phyloP scores from a whole-genome alignment of 306 rosid genomes.

The Dryas drummondii region DNA sequence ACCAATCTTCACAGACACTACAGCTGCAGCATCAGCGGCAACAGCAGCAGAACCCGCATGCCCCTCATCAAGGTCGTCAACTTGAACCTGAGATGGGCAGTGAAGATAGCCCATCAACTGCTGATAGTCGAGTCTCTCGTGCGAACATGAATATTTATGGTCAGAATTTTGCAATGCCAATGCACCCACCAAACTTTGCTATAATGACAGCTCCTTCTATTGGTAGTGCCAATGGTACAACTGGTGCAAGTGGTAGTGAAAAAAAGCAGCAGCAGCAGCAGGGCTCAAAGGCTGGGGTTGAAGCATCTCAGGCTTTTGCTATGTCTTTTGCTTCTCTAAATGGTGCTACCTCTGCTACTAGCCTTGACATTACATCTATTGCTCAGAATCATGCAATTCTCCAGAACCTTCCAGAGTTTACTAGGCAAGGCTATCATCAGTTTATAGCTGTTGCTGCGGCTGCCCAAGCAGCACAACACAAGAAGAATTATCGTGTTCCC shows the following conservation, averaged over 20 bases:
- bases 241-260: slow-evolving; percentile 52
- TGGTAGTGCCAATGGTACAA: slow-evolving; percentile 28
- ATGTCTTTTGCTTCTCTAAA: slow-evolving; percentile 74
- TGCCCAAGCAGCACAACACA: slow-evolving; percentile 64
- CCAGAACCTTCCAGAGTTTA: slow-evolving; percentile 41
- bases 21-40: slow-evolving; percentile 56
- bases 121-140: slow-evolving; percentile 69
- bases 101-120: slow-evolving; percentile 87
- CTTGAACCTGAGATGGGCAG: slow-evolving; percentile 74
- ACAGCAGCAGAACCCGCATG: slow-evolving; percentile 54
- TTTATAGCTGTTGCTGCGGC: slow-evolving; percentile 51
- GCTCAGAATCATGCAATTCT: slow-evolving; percentile 61
- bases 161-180: slow-evolving; percentile 69
- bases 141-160: slow-evolving; percentile 63
- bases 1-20: slow-evolving; percentile 48
- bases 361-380: slow-evolving; percentile 68
- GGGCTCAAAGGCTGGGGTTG: slow-evolving; percentile 59
- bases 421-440: slow-evolving; percentile 49
- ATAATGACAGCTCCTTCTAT: slow-evolving; percentile 63
- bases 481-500: slow-evolving; percentile 52
- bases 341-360: slow-evolving; percentile 57
- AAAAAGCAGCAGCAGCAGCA: slow-evolving; percentile 64
- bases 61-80: slow-evolving; percentile 58
- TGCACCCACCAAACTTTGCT: slow-evolving; percentile 70
- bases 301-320: slow-evolving; percentile 70